phyloP scores from a whole-genome alignment of 345 rosid species.

The Conringia planisiliqua region DNA sequence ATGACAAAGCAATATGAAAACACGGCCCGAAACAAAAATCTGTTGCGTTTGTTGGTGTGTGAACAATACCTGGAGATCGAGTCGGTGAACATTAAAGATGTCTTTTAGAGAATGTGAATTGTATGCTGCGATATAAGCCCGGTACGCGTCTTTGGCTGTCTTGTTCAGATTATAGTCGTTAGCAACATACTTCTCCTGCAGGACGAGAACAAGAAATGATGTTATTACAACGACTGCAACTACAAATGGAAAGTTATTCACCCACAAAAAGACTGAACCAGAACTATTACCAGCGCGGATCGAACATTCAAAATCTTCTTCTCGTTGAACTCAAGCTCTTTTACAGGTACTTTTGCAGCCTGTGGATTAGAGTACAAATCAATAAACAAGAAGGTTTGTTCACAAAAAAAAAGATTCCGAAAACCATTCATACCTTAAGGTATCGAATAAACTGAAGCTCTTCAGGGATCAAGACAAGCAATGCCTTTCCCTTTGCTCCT shows the following conservation, averaged over 20 bases:
- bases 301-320: slow-evolving; percentile 80
- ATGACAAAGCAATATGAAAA: not conserved
- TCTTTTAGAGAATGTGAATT: slow-evolving; percentile 97
- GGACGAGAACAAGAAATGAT: slow-evolving; percentile 2
- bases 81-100: slow-evolving; percentile 81
- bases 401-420: not conserved
- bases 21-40: not conserved
- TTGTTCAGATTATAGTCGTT: slow-evolving; percentile 70
- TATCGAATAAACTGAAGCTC: slow-evolving; percentile 87
- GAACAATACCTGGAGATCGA: slow-evolving; percentile 70
- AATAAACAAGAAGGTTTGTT: not conserved
- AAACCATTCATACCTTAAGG: slow-evolving; percentile 55
- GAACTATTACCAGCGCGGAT: slow-evolving; percentile 70
- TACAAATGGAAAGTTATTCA: not conserved
- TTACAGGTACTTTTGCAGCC: slow-evolving; percentile 93
- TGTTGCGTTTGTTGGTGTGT: not conserved
- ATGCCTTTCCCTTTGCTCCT: slow-evolving; percentile 93
- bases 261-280: not conserved
- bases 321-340: slow-evolving; percentile 80
- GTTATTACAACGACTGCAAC: not conserved
- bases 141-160: slow-evolving; percentile 93
- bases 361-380: slow-evolving; percentile 18
- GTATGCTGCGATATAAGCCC: slow-evolving; percentile 86
- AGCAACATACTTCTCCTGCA: slow-evolving; percentile 80
- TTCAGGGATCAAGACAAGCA: slow-evolving; percentile 89